Evolutionary conservation across 768 basidiomycete species (phyloP), one percentile per base, ranked within the genome.

Genomic region (Mrakia frigida): DNA sequence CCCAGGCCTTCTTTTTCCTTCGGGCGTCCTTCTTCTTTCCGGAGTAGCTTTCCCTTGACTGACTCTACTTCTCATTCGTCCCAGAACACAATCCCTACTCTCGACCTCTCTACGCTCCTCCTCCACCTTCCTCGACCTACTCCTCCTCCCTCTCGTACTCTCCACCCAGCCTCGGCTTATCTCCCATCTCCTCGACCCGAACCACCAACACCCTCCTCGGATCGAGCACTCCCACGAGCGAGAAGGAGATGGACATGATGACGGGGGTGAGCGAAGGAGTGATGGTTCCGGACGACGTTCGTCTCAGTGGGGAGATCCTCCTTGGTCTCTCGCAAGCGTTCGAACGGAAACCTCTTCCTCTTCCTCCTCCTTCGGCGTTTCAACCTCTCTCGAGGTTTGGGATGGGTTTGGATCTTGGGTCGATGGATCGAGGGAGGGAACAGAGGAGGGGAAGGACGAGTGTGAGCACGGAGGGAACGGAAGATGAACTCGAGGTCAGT

Each of bases 401-500:
- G 28, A 56, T 68, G 16, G 35, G 37, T 21, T n/a, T 68, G 35
- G 37, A 11, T 11, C 13, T 37, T 21, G 35, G 65, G 7, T 11
- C 21, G 6, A 21, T 68, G 35, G 37, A 18, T 41, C 35, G 5
- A n/a, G 65, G 39, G 23, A 39, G 35, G 18, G 35, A 21, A 35
- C 25, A 56, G 13, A 25, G 25, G 56, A 43, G 65, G 65, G 43
- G 65, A 23, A 41, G 25, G 6, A n/a, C n/a, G n/a, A 68, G 65
- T 23, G 65, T 39, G 39, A 68, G 65, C 37, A 68, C 39, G 5
- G 39, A 68, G 6, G 35, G 35, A 25, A 39, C 37, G 25, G 65
- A 68, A 7, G 65, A 68, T 23, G 65, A 68, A 18, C 65, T 68
- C 65, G 65, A 68, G 65, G 65, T 68, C 0, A 16, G 65, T 39